Conservation (phyloP, 2,329 filamentous ascomycete genomes). For the Monosporascus sp. region DNA sequence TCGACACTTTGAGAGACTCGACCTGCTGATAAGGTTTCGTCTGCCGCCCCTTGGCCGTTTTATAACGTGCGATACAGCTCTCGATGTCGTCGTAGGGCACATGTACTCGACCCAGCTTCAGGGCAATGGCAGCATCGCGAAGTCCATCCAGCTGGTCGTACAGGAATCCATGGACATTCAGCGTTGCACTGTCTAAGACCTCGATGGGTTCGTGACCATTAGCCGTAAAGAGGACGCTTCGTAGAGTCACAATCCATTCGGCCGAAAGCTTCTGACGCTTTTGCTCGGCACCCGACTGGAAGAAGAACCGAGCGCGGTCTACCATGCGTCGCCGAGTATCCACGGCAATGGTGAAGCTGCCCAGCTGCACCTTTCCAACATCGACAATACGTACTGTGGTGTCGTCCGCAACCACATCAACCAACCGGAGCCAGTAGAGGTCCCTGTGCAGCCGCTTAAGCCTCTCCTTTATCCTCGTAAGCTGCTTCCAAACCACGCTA, state of each 20-base stretch:
- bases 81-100: constrained; percentile 84
- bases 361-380: constrained; percentile 79
- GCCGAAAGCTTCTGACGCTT: constrained; percentile 64
- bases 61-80: constrained; percentile 53
- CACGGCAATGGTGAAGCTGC: constrained; percentile 77
- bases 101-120: constrained; percentile 87
- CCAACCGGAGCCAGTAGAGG: constrained; percentile 81
- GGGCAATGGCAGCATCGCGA: constrained; percentile 79
- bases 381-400: constrained; percentile 71
- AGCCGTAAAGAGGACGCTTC: constrained; percentile 83
- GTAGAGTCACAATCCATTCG: constrained; percentile 86
- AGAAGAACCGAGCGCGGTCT: constrained; percentile 82
- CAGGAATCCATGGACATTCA: constrained; percentile 88
- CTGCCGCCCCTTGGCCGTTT: constrained; percentile 35
- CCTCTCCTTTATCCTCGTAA: constrained; percentile 75
- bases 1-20: constrained; percentile 55
- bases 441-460: constrained; percentile 82
- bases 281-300: constrained; percentile 63
- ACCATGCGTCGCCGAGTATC: constrained; percentile 90
- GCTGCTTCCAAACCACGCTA: constrained; percentile 73
- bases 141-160: constrained; percentile 82
- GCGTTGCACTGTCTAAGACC: constrained; percentile 76
- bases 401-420: constrained; percentile 82
- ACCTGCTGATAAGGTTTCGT: constrained; percentile 28
- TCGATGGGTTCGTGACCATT: constrained; percentile 81